Percentiles rank a stretch among this genome's conserved stretches.
Conservation (phyloP, 345 rosid genomes). For the Populus nigra region DNA sequence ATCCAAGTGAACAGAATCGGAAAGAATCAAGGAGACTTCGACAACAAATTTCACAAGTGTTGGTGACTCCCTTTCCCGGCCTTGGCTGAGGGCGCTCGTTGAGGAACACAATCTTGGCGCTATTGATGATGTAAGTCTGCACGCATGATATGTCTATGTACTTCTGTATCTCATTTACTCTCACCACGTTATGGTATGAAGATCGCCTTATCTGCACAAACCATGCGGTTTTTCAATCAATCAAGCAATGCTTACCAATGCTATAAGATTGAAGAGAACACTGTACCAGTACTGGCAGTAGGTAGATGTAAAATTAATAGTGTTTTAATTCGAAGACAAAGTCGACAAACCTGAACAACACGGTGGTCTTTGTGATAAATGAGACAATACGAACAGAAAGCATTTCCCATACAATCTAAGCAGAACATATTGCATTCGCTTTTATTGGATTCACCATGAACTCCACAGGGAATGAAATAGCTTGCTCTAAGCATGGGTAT, state of each 20-base stretch:
- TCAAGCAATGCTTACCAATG: not conserved
- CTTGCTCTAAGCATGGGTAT: slow-evolving; percentile 65
- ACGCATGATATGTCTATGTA: slow-evolving; percentile 76
- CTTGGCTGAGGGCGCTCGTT: slow-evolving; percentile 87
- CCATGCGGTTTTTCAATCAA: not conserved
- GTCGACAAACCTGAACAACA: slow-evolving; percentile 58
- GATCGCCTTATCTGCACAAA: slow-evolving; percentile 79
- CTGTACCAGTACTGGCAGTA: not conserved
- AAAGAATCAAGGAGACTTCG: slow-evolving; percentile 90
- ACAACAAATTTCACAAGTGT: slow-evolving; percentile 81
- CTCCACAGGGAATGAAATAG: slow-evolving; percentile 62
- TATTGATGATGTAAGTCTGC: slow-evolving; percentile 87
- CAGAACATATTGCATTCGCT: slow-evolving; percentile 90
- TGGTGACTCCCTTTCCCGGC: slow-evolving; percentile 91
- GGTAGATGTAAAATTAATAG: not conserved
- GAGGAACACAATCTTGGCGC: slow-evolving; percentile 86
- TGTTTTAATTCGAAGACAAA: not conserved
- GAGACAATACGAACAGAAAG: slow-evolving; percentile 74
- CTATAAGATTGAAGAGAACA: not conserved
- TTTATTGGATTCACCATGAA: slow-evolving; percentile 64
- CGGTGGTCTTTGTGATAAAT: slow-evolving; percentile 63
- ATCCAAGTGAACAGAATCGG: slow-evolving; percentile 90
- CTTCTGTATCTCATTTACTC: slow-evolving; percentile 85
- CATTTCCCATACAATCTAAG: slow-evolving; percentile 60
- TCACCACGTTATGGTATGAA: slow-evolving; percentile 89